A percentile compares a stretch with the other conserved stretches of the same genome.
Evolutionary conservation across 441 rosid species (phyloP).

Genomic region (Syzygium malaccense): DNA sequence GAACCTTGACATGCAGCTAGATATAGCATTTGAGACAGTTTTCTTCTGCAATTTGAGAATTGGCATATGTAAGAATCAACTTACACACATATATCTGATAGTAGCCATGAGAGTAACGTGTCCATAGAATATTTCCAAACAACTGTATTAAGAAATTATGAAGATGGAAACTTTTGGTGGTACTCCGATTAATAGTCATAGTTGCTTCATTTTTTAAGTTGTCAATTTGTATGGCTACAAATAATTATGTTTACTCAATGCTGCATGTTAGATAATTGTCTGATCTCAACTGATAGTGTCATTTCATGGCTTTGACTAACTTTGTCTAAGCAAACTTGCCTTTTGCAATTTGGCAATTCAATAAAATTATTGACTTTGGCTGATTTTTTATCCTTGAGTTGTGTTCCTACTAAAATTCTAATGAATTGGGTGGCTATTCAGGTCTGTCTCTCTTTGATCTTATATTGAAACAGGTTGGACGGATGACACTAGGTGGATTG

Average conservation of each 20-base stretch:
- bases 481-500: slow-evolving; percentile 96
- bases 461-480: slow-evolving; percentile 66
- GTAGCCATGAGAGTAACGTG: too few species aligned
- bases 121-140: too few species aligned
- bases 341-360: not conserved
- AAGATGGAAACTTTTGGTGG: too few species aligned
- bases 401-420: not conserved
- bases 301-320: not conserved
- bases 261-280: not conserved
- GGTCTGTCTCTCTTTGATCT: not conserved
- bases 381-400: not conserved
- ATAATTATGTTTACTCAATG: not conserved
- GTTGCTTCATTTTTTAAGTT: too few species aligned
- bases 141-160: too few species aligned
- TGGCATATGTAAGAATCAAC: too few species aligned
- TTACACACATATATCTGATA: too few species aligned
- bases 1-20: too few species aligned
- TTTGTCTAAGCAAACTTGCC: not conserved
- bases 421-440: not conserved
- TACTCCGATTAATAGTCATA: too few species aligned
- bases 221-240: not conserved
- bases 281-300: not conserved
- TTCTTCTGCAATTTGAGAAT: too few species aligned
- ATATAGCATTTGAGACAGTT: too few species aligned
- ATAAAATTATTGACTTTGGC: not conserved